Percentiles rank a stretch among this genome's conserved stretches.
These are phyloP conservation scores for Hansenula sp. DNA, from an alignment of 1,139 yeast genomes.

Conservation along the genomic window DNA sequence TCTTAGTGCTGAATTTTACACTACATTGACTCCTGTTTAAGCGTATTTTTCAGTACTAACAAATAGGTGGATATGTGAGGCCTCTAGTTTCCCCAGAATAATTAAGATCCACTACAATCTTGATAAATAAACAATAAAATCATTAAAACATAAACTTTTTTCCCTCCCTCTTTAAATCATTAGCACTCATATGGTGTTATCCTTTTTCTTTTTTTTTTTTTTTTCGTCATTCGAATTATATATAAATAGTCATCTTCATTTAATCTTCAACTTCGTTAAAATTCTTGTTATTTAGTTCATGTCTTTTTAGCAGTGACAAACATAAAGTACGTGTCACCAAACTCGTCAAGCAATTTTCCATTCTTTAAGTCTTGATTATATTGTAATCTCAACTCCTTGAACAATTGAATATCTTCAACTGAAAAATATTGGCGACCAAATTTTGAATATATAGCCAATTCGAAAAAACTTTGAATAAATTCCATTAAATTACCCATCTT, in stretches of 20 bases:
- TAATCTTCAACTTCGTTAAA: no score
- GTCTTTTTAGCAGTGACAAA: slow-evolving; percentile 15
- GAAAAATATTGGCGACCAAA: slow-evolving; percentile 11
- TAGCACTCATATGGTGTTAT: no score
- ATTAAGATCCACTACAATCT: no score
- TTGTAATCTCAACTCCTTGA: slow-evolving; percentile 13
- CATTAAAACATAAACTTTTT: no score
- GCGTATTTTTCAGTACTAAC: slow-evolving; percentile 4
- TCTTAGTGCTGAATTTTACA: slow-evolving; percentile 8
- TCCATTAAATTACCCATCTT: slow-evolving; percentile 20
- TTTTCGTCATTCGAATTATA: background rate
- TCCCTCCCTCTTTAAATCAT: no score
- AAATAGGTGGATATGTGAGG: background rate
- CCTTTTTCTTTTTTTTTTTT: no score
- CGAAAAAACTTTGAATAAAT: slow-evolving; percentile 16
- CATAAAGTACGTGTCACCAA: slow-evolving; percentile 22
- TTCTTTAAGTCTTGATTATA: slow-evolving; percentile 17
- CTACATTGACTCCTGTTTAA: background rate
- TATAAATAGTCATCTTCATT: no score
- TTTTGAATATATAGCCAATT: slow-evolving; percentile 12
- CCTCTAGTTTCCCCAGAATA: no score
- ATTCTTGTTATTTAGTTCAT: background rate
- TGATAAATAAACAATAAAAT: no score
- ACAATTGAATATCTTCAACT: slow-evolving; percentile 12
- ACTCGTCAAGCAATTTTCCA: slow-evolving; percentile 14